Evolutionary conservation across 306 rosid species (phyloP).

Genomic region (Glycine tomentella): DNA sequence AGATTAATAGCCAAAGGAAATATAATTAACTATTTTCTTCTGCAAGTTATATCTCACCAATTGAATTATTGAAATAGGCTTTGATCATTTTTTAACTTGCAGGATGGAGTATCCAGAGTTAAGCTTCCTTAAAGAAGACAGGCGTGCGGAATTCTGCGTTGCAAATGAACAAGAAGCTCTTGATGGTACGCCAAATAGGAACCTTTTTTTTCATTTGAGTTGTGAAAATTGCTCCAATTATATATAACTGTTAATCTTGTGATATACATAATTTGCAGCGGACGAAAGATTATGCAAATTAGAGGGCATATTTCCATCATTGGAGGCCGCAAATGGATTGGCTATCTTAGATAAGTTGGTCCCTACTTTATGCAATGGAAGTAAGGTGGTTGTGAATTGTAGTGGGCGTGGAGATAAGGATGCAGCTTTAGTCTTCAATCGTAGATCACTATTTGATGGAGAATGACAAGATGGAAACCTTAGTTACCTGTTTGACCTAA

Average conservation of each 20-base stretch:
- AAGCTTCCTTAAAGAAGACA: constrained; percentile 69
- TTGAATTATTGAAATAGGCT: no score
- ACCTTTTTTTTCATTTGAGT: no score
- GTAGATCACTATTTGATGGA: not conserved
- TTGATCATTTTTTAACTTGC: not conserved
- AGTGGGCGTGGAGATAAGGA: constrained; percentile 77
- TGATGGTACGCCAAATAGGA: constrained; percentile 46
- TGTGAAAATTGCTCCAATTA: not conserved
- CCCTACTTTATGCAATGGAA: constrained; percentile 47
- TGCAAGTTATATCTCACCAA: no score
- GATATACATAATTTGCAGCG: constrained; percentile 47
- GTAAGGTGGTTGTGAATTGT: constrained; percentile 66
- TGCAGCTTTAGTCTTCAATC: constrained; percentile 43
- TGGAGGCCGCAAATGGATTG: constrained; percentile 75
- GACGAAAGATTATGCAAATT: constrained; percentile 58
- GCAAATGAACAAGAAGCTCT: constrained; percentile 72
- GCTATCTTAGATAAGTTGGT: constrained; percentile 59
- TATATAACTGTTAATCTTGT: not conserved
- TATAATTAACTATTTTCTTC: no score
- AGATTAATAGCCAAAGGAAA: no score
- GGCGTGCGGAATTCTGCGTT: constrained; percentile 62
- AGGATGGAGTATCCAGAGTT: constrained; percentile 73
- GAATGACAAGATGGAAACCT: not conserved
- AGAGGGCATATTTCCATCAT: constrained; percentile 73
- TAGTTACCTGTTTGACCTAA: not conserved